Percentiles rank a stretch among this genome's conserved stretches.
These are phyloP conservation scores for Mortierella sp. DNA, from an alignment of 371 early-diverging fungal genomes.

Conservation along the genomic window DNA sequence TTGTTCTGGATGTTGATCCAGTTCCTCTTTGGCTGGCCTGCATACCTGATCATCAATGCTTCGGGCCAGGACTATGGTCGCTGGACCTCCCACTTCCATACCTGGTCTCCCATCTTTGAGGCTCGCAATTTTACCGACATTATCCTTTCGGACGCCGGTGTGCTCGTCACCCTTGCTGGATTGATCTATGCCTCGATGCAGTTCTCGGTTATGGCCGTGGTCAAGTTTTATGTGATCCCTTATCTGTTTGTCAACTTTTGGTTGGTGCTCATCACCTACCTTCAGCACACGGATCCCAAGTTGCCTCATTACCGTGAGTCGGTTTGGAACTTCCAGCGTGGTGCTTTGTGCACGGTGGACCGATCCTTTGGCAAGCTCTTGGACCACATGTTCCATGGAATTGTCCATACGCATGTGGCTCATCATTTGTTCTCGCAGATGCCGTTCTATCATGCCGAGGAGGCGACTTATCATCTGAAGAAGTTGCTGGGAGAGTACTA, in stretches of 20 bases:
- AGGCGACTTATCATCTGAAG: slow-evolving; percentile 83
- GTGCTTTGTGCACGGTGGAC: slow-evolving; percentile 83
- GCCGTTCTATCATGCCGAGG: slow-evolving; percentile 91
- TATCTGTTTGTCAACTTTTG: slow-evolving; percentile 86
- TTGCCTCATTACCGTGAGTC: slow-evolving; percentile 84
- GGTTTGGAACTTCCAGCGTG: slow-evolving; percentile 89
- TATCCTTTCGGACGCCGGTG: slow-evolving; percentile 75
- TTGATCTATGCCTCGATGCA: slow-evolving; percentile 61
- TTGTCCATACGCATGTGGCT: slow-evolving; percentile 85
- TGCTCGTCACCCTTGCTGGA: slow-evolving; percentile 61
- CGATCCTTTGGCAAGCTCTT: slow-evolving; percentile 84
- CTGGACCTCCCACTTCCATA: slow-evolving; percentile 88
- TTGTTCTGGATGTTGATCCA: slow-evolving; percentile 68
- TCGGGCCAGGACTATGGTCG: slow-evolving; percentile 77
- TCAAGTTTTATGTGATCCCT: slow-evolving; percentile 87
- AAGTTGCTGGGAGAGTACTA: slow-evolving; percentile 82
- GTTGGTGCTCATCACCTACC: slow-evolving; percentile 88
- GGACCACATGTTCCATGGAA: slow-evolving; percentile 85
- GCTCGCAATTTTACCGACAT: slow-evolving; percentile 72
- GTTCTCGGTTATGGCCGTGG: slow-evolving; percentile 68
- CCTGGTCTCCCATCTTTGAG: slow-evolving; percentile 79
- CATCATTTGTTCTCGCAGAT: slow-evolving; percentile 92
- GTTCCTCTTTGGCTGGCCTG: slow-evolving; percentile 87
- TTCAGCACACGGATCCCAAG: slow-evolving; percentile 88
- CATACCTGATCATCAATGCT: slow-evolving; percentile 78